These are phyloP conservation scores for Metschnikowia corniflorae DNA, from an alignment of 805 yeast species.

Conservation along the genomic window DNA sequence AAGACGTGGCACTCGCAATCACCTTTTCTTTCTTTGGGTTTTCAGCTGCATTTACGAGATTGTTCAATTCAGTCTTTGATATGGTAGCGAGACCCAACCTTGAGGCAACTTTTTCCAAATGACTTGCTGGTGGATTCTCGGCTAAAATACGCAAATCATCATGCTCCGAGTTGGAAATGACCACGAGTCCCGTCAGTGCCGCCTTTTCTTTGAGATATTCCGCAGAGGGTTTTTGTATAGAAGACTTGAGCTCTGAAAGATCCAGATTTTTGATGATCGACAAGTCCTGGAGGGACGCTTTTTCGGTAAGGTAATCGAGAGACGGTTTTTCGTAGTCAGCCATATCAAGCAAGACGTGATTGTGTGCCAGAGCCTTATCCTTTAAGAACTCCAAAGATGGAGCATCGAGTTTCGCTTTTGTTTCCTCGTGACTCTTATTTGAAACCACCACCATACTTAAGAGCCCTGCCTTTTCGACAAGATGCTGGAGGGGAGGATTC, in stretches of 20 bases:
- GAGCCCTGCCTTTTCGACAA: constrained; percentile 5
- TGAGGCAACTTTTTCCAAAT: constrained; percentile 2
- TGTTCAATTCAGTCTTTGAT: constrained; percentile 1
- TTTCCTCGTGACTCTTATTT: constrained; percentile 1
- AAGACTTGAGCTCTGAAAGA: constrained; percentile 1
- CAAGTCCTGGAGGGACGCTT: constrained; percentile 5
- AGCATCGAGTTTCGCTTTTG: background rate
- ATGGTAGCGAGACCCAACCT: constrained; percentile 3
- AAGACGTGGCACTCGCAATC: constrained; percentile 10
- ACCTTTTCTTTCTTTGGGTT: constrained; percentile 7
- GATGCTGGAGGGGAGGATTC: constrained; percentile 5
- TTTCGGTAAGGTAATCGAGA: constrained; percentile 6
- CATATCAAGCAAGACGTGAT: constrained; percentile 3
- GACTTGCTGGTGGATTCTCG: constrained; percentile 4
- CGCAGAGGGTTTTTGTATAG: constrained; percentile 3
- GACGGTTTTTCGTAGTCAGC: constrained; percentile 7
- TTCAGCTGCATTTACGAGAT: constrained; percentile 2
- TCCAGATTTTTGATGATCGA: constrained; percentile 1
- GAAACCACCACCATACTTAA: constrained; percentile 7
- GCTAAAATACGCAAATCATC: constrained; percentile 5
- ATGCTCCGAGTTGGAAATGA: constrained; percentile 13
- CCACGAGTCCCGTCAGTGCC: constrained; percentile 13
- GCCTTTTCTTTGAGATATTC: constrained; percentile 9
- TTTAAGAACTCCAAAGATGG: constrained; percentile 4
- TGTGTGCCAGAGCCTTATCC: constrained; percentile 4